Conservation (phyloP, 2,329 filamentous ascomycete genomes). For the Aspergillus texensis region DNA sequence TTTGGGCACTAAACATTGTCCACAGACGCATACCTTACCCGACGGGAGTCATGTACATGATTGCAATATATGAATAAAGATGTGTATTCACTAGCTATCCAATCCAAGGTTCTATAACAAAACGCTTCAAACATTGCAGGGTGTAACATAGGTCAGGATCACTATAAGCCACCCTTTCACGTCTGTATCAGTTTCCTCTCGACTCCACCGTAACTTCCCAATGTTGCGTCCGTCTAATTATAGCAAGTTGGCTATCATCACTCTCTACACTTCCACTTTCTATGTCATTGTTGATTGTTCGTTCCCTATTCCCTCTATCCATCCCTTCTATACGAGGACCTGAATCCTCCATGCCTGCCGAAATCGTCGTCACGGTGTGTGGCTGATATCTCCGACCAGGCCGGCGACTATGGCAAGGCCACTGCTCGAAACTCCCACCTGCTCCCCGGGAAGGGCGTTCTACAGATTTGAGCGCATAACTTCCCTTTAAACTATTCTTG, state of each 20-base stretch:
- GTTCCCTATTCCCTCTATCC: not conserved
- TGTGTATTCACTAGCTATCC: not conserved
- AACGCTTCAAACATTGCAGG: not conserved
- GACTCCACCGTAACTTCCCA: not conserved
- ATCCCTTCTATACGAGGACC: not conserved
- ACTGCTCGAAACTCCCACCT: not conserved
- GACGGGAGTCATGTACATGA: not conserved
- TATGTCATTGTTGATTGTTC: not conserved
- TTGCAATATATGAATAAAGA: not conserved
- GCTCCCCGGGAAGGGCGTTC: not conserved
- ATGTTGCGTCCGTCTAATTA: not conserved
- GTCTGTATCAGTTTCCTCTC: not conserved
- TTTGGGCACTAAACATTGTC: not conserved
- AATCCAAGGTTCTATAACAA: not conserved
- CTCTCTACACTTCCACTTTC: not conserved
- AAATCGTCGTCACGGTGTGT: not conserved
- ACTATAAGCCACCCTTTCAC: fast-evolving
- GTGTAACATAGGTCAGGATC: too few species aligned
- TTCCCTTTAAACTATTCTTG: not conserved
- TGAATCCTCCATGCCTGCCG: not conserved
- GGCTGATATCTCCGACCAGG: not conserved
- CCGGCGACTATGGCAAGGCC: not conserved
- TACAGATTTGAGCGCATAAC: not conserved
- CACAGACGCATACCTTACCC: fast-evolving
- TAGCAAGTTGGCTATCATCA: not conserved